A percentile compares a stretch with the other conserved stretches of the same genome.
These are phyloP conservation scores for Emergomyces pasteurianus DNA, from an alignment of 2,329 filamentous ascomycete species.

Conservation along the genomic window DNA sequence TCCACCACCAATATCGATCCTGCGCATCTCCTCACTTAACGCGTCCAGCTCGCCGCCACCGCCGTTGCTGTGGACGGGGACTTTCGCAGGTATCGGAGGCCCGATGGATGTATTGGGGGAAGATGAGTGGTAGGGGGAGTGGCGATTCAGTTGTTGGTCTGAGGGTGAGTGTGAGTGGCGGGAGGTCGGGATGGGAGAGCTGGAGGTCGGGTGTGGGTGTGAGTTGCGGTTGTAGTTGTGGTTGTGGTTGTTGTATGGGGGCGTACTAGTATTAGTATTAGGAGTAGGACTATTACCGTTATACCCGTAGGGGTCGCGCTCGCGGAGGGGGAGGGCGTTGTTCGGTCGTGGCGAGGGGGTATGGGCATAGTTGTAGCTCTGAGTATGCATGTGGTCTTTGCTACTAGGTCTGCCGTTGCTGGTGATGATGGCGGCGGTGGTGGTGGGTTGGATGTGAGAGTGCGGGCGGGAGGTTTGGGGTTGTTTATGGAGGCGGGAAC, in stretches of 20 bases:
- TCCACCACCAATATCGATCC: conserved; percentile 35
- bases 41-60: conserved; percentile 28
- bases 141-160: conserved; percentile 11
- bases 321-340: conserved; percentile 10
- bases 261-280: neutral
- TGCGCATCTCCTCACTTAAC: conserved; percentile 46
- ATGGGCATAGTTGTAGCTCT: neutral
- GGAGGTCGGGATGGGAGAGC: conserved; percentile 9
- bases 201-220: conserved; percentile 17
- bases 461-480: conserved; percentile 5
- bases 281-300: conserved; percentile 2
- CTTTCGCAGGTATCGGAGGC: conserved; percentile 33
- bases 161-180: conserved; percentile 13
- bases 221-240: conserved; percentile 14
- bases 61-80: conserved; percentile 26
- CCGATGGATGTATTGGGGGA: conserved; percentile 10
- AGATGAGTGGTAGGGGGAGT: conserved; percentile 1
- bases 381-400: neutral
- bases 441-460: conserved; percentile 8
- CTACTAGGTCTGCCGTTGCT: neutral
- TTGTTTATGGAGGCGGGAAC: conserved; percentile 10
- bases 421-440: conserved; percentile 3
- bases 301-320: conserved; percentile 13
- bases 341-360: conserved; percentile 16
- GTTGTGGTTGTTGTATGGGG: conserved; percentile 4